Percentiles rank a stretch among this genome's conserved stretches.
Evolutionary conservation across 2,329 filamentous ascomycete genomes (phyloP).

Genomic region (Sporothrix humicola): DNA sequence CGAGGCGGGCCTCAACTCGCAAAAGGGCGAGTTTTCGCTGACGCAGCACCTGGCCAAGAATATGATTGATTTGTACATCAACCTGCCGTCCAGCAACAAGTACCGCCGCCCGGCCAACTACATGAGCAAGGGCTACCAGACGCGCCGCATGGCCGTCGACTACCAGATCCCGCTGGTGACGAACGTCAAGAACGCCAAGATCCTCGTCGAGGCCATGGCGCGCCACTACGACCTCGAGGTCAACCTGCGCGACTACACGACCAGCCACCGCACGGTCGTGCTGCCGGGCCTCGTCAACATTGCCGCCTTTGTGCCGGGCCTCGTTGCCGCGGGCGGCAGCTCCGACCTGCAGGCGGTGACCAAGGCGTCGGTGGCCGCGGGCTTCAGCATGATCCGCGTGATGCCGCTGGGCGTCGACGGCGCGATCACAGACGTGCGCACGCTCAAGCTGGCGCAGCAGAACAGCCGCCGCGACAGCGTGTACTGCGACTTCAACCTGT

Average conservation of each 20-base stretch:
- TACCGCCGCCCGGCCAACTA: constrained; percentile 97
- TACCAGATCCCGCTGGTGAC: constrained; percentile 96
- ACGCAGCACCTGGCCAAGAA: constrained; percentile 97
- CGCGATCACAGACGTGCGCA: constrained; percentile 73
- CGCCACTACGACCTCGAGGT: constrained; percentile 87
- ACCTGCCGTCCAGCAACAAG: constrained; percentile 97
- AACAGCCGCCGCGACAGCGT: constrained; percentile 68
- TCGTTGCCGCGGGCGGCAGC: constrained; percentile 67
- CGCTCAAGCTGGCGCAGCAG: constrained; percentile 73
- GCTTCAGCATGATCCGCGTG: constrained; percentile 80
- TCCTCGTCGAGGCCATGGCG: constrained; percentile 90
- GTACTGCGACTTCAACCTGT: constrained; percentile 81
- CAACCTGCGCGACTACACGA: constrained; percentile 85
- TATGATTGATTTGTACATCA: constrained; percentile 98
- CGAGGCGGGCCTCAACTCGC: constrained; percentile 53
- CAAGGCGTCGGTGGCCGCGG: constrained; percentile 73
- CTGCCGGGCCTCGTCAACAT: constrained; percentile 79
- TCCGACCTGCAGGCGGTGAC: constrained; percentile 72
- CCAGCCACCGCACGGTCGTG: constrained; percentile 77
- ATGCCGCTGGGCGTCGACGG: constrained; percentile 77
- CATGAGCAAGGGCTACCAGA: constrained; percentile 97
- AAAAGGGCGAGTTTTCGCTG: constrained; percentile 94
- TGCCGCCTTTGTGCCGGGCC: constrained; percentile 77
- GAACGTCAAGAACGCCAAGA: constrained; percentile 99
- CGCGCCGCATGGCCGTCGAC: constrained; percentile 96